Evolutionary conservation across 129 eudicot genomes (phyloP).

Genomic region (Oenanthe sinensis): DNA sequence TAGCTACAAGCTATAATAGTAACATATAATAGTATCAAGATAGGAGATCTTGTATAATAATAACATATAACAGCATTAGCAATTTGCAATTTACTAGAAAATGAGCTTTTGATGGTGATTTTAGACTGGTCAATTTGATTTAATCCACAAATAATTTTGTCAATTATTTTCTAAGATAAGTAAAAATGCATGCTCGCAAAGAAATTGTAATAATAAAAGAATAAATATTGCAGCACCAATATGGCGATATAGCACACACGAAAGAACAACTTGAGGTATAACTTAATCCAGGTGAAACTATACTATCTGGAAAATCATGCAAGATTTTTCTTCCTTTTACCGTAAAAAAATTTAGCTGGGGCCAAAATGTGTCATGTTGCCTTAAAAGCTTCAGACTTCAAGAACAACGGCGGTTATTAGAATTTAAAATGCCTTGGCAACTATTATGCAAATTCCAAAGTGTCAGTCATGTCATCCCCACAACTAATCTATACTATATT

Average conservation of each 20-base stretch:
- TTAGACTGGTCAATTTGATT: not conserved
- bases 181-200: not conserved
- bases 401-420: too few species aligned
- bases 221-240: not conserved
- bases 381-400: too few species aligned
- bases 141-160: not conserved
- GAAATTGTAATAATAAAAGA: not conserved
- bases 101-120: not conserved
- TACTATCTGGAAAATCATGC: not conserved
- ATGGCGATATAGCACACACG: too few species aligned
- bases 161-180: not conserved
- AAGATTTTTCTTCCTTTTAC: too few species aligned
- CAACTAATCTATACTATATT: too few species aligned
- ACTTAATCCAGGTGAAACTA: not conserved
- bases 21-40: not conserved
- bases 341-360: too few species aligned
- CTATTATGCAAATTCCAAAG: not conserved
- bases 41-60: not conserved
- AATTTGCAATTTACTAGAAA: not conserved
- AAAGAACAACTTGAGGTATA: not conserved
- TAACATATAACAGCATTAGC: not conserved
- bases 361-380: too few species aligned
- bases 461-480: not conserved
- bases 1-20: not conserved
- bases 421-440: too few species aligned